Evolutionary conservation across 345 rosid species (phyloP), one percentile per base, ranked within the genome.

Genomic region (Erucastrum elatum): DNA sequence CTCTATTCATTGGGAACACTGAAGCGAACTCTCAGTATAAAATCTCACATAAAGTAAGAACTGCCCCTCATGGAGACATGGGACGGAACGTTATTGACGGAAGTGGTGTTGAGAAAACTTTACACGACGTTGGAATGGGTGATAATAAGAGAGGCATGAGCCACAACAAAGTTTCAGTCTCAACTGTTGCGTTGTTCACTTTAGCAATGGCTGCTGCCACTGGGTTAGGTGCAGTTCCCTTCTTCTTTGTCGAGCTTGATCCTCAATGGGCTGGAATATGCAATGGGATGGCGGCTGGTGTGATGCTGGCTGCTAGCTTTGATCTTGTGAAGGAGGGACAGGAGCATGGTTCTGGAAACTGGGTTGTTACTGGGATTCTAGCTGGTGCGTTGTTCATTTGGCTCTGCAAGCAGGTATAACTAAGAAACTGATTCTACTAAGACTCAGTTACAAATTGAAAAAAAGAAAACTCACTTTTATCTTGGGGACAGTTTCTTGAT

Each of bases 281-380:
- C 89, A 90, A 90, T 84, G 99, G 99, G 74, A 93, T 93, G 99
- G 99, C 99, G 15, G 93, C 97, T 80, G 99, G 97, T 77, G 99
- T 96, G 76, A 96, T 96, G 99, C 82, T 96, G 89, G 99, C 98
- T 8, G 99, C 99, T 49, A 96, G 99, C 84, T 96, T 96, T 74
- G 99, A 96, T 80, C 97, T 96, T 71, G 79, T 93, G 29, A 93
- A 90, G 87, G 99, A 96, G 78, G 99, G 99, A 33, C 96, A 91
- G 80, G 87, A 81, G 51, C 94, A 93, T 77, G 97, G 93, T 69
- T 83, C 94, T 77, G 93, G 99, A 33, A 88, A 77, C 81, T 91
- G 93, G 92, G 98, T 96, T 63, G 91, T 90, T 71, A 72, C 79
- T 80, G 99, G 98, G 83, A 91, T 96, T 79, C 78, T 96, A 71